Conservation (phyloP, 2,329 filamentous ascomycete genomes). For the Monilinia polystroma region DNA sequence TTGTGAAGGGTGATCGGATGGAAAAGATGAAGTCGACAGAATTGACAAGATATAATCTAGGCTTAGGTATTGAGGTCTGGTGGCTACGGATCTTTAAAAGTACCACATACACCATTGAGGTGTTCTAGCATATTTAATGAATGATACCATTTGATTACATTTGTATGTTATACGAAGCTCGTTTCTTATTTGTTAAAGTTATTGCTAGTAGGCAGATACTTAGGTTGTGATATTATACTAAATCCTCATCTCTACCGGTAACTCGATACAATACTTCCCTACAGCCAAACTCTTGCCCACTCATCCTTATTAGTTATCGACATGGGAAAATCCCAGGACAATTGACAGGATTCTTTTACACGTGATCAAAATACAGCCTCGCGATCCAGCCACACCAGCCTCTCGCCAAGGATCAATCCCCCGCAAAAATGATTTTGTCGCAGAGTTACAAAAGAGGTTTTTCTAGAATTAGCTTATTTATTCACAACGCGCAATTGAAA, state of each 20-base stretch:
- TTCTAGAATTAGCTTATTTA: background rate
- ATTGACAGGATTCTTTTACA: background rate
- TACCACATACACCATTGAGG: background rate
- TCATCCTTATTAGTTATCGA: too few relatives aligned
- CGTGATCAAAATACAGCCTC: constrained; percentile 4
- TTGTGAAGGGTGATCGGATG: background rate
- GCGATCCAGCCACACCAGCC: constrained; percentile 25
- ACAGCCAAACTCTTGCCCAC: too few relatives aligned
- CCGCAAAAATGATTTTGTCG: constrained; percentile 10
- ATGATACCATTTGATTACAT: constrained; percentile 7
- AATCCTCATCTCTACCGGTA: too few relatives aligned
- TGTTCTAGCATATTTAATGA: background rate
- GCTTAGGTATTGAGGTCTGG: background rate
- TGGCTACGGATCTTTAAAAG: background rate
- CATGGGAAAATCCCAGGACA: too few relatives aligned
- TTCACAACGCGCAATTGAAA: background rate
- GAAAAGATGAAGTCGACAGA: background rate
- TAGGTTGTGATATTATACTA: too few relatives aligned
- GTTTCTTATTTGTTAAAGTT: too few relatives aligned
- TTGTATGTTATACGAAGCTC: background rate
- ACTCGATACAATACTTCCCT: too few relatives aligned
- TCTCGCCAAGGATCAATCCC: constrained; percentile 23
- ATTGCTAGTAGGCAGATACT: too few relatives aligned
- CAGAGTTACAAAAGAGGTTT: constrained; percentile 25
- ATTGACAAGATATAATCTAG: background rate